Conservation (phyloP, 345 rosid genomes). For the Populus ilicifolia region DNA sequence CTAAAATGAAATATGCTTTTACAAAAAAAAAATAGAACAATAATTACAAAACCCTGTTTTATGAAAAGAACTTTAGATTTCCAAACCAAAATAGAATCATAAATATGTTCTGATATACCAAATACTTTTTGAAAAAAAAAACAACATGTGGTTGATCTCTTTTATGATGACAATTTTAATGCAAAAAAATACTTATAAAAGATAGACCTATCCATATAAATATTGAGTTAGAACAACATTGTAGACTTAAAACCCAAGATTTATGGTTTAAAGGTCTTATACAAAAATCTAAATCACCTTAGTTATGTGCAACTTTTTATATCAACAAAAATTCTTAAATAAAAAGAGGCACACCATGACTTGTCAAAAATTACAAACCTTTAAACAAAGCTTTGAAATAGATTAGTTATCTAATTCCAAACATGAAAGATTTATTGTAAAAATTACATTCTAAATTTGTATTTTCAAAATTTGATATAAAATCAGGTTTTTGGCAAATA, state of each 20-base stretch:
- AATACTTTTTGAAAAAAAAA: constrained; percentile 3
- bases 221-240: not conserved
- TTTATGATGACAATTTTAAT: not conserved
- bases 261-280: not conserved
- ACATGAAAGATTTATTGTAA: no score
- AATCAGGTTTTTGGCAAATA: not conserved
- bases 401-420: not conserved
- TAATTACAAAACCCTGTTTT: not conserved
- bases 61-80: not conserved
- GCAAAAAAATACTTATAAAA: not conserved
- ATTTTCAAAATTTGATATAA: not conserved
- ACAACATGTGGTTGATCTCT: not conserved
- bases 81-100: not conserved
- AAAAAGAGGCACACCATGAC: not conserved
- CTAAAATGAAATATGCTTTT: no score
- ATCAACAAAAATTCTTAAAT: not conserved
- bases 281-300: not conserved
- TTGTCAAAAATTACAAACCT: not conserved
- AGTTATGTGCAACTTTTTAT: not conserved
- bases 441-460: no score
- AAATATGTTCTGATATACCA: not conserved
- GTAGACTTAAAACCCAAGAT: not conserved
- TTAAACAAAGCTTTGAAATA: not conserved
- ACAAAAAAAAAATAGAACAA: not conserved
- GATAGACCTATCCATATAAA: not conserved